Evolutionary conservation across 805 yeast species (phyloP), one percentile per base, ranked within the genome.

Genomic region (Barnettozyma sucrosica): DNA sequence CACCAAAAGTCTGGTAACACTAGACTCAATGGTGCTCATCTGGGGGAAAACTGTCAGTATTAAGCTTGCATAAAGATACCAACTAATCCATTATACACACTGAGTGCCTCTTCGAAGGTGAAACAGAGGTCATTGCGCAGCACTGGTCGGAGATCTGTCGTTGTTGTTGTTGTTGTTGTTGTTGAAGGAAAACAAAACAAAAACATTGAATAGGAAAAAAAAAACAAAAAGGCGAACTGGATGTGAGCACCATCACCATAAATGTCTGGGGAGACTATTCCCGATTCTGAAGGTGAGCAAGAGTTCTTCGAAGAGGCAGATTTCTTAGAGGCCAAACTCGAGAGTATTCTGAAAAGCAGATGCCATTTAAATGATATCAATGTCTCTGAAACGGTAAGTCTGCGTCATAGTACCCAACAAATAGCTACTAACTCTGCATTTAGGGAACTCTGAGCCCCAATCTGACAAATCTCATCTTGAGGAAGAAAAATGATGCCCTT

Each of bases 1-100:
- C 33, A 90, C 90, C 40, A 93, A 72, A 23, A 92, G 72, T 51
- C 89, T 67, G 18, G 95, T 79, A 40, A 85, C 86, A 56, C 90
- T 77, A 41, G 89, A 79, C 60, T 88, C 96, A 44, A 84, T 82
- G 9, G 90, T 79, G 50, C 72, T 69, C 67, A 64, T 58, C 55
- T 56, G 50, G 13, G 13, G 3, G 19, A 14, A 14, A 19, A 13
- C 5, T 13, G 56, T 51, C 50, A 51, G 51, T 46, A 19, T 3
- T 10, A 21, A 7, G 18, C 3, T 7, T 3, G n/a, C n/a, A 20
- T 21, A n/a, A 20, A 23, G n/a, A n/a, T 5, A 24, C 5, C 24
- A 21, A 21, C 13, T 18, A n/a, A n/a, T 9, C 18, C 26, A 16
- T 19, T 7, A 11, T n/a, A 51, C 64, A 18, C 39, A 60, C 64